A percentile compares a stretch with the other conserved stretches of the same genome.
These are phyloP conservation scores for Aspergillus fumigatus DNA, from an alignment of 2,329 filamentous ascomycete species.

Conservation along the genomic window DNA sequence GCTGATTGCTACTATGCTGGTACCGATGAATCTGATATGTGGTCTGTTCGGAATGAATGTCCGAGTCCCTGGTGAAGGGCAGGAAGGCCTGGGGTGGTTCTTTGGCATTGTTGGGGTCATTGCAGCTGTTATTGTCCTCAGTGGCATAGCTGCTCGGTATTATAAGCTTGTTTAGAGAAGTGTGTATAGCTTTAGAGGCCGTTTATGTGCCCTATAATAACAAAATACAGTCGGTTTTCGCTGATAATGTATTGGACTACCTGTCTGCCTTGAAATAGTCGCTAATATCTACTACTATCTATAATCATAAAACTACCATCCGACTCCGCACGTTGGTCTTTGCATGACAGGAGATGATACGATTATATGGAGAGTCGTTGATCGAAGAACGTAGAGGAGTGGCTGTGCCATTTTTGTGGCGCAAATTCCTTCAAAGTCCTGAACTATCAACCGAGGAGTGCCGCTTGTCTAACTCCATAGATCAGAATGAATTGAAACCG, in stretches of 20 bases:
- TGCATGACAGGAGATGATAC: neutral
- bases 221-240: neutral
- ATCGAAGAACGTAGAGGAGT: neutral
- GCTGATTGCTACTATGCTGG: constrained; percentile 87
- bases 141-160: constrained; percentile 37
- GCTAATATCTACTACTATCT: neutral
- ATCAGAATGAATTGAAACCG: neutral
- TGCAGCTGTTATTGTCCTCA: constrained; percentile 36
- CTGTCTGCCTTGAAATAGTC: neutral
- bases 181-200: neutral
- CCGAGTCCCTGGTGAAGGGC: constrained; percentile 39
- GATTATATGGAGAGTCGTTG: neutral
- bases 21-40: constrained; percentile 89
- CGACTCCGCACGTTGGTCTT: neutral
- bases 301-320: neutral
- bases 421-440: neutral
- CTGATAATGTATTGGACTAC: neutral
- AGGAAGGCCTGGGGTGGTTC: constrained; percentile 41
- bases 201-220: neutral
- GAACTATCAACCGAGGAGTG: neutral
- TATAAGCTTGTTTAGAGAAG: constrained; percentile 36
- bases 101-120: constrained; percentile 48
- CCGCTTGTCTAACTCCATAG: neutral
- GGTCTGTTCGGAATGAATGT: constrained; percentile 52
- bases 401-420: neutral